A percentile compares a stretch with the other conserved stretches of the same genome.
These are phyloP conservation scores for Candida chilensis DNA, from an alignment of 805 yeast genomes.

Conservation along the genomic window DNA sequence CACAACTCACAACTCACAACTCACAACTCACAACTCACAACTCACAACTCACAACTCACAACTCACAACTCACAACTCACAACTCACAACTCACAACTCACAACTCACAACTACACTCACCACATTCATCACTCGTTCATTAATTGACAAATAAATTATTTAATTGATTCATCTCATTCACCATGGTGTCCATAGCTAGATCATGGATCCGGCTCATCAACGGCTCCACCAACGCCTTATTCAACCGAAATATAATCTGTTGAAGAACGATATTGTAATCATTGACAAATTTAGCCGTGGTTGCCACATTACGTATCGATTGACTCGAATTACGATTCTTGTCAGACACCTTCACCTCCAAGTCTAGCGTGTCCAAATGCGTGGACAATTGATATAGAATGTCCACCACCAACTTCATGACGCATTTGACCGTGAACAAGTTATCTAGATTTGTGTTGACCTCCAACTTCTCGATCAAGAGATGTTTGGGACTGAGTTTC, in stretches of 20 bases:
- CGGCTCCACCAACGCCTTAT: not conserved
- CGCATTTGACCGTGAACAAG: constrained; percentile 24
- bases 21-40: no score
- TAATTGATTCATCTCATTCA: constrained; percentile 1
- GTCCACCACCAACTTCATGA: constrained; percentile 14
- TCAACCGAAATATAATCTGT: not conserved
- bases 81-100: no score
- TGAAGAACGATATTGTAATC: not conserved
- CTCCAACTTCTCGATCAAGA: constrained; percentile 32
- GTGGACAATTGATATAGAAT: not conserved
- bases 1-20: no score
- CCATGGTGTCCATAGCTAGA: not conserved
- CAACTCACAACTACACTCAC: no score
- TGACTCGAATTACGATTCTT: not conserved
- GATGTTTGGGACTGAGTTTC: constrained; percentile 25
- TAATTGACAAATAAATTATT: constrained; percentile 1
- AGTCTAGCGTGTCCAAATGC: no score
- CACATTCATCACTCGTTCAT: no score
- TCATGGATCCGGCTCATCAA: not conserved
- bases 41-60: no score
- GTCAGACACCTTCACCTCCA: no score
- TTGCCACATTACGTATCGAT: not conserved
- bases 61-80: no score
- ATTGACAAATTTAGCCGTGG: not conserved
- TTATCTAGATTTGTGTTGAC: constrained; percentile 29